phyloP scores from a whole-genome alignment of 345 rosid genomes.

The Punica granatum region DNA sequence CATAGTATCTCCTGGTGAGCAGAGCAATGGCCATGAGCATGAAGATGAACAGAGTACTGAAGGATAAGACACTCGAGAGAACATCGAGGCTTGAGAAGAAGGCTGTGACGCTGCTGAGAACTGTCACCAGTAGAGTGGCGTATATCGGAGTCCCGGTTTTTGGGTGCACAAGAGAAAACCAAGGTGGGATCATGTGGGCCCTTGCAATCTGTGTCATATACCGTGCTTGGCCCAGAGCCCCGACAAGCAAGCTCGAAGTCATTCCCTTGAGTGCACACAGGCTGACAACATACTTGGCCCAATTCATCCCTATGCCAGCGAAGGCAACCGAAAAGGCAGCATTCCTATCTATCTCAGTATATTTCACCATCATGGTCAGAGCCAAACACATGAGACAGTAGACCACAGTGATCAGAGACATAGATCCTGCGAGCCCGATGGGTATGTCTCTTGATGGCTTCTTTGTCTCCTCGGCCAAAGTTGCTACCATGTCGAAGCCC shows the following conservation, averaged over 20 bases:
- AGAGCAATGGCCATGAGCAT: slow-evolving; percentile 81
- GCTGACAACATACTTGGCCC: slow-evolving; percentile 88
- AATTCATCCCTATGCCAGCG: slow-evolving; percentile 75
- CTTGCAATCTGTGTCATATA: slow-evolving; percentile 93
- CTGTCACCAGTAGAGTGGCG: slow-evolving; percentile 67
- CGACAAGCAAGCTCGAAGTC: slow-evolving; percentile 83
- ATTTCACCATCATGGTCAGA: slow-evolving; percentile 70
- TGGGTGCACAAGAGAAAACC: slow-evolving; percentile 83
- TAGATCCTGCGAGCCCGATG: slow-evolving; percentile 70
- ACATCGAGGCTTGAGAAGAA: slow-evolving; percentile 84
- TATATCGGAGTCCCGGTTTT: slow-evolving; percentile 85
- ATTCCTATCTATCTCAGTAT: slow-evolving; percentile 55
- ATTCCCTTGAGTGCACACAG: slow-evolving; percentile 87
- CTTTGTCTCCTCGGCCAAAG: slow-evolving; percentile 91
- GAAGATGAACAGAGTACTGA: slow-evolving; percentile 71
- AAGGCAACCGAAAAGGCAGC: slow-evolving; percentile 88
- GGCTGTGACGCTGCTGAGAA: slow-evolving; percentile 48
- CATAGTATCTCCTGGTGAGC: slow-evolving; percentile 75
- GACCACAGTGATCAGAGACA: slow-evolving; percentile 68
- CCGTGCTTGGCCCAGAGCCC: slow-evolving; percentile 89
- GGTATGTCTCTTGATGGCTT: slow-evolving; percentile 85
- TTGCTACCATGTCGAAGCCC: slow-evolving; percentile 93
- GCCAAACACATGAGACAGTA: slow-evolving; percentile 90
- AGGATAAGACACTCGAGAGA: slow-evolving; percentile 66
- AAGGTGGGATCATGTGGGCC: slow-evolving; percentile 93